Conservation (phyloP, 1,139 yeast species). For the Yamadazyma trypodendri region DNA sequence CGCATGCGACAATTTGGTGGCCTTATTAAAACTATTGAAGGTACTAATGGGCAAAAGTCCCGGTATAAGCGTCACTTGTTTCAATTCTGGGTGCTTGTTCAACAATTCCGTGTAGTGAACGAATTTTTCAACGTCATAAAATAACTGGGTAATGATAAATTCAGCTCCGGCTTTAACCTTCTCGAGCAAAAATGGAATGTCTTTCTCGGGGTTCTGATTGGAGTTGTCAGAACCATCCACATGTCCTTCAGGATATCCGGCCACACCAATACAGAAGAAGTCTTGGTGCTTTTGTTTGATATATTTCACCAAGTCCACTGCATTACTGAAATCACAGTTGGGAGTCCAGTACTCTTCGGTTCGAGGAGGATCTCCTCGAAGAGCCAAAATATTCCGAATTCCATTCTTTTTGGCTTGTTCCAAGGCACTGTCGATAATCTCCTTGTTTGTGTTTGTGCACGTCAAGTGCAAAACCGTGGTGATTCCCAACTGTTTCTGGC, state of each 20-base stretch:
- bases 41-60: conserved; percentile 98
- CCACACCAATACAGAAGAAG: conserved; percentile 85
- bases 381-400: conserved; percentile 81
- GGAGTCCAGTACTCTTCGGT: conserved; percentile 68
- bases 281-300: conserved; percentile 69
- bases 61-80: conserved; percentile 66
- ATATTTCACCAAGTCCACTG: conserved; percentile 80
- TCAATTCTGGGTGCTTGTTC: conserved; percentile 32
- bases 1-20: conserved; percentile 89
- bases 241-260: conserved; percentile 97
- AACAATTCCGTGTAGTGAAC: conserved; percentile 37
- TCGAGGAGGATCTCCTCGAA: conserved; percentile 96
- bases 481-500: conserved; percentile 71
- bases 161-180: conserved; percentile 50
- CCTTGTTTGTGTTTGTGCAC: conserved; percentile 86
- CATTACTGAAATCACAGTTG: conserved; percentile 61
- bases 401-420: conserved; percentile 71
- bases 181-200: conserved; percentile 66
- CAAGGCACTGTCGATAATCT: conserved; percentile 77
- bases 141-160: conserved; percentile 45
- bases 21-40: conserved; percentile 78
- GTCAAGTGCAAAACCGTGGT: conserved; percentile 94
- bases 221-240: conserved; percentile 72
- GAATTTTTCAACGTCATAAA: conserved; percentile 43
- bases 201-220: conserved; percentile 60